Percentiles rank a stretch among this genome's conserved stretches.
These are phyloP conservation scores for Aphanomyces invadans DNA, from an alignment of 352 stramenopile species.

Conservation along the genomic window DNA sequence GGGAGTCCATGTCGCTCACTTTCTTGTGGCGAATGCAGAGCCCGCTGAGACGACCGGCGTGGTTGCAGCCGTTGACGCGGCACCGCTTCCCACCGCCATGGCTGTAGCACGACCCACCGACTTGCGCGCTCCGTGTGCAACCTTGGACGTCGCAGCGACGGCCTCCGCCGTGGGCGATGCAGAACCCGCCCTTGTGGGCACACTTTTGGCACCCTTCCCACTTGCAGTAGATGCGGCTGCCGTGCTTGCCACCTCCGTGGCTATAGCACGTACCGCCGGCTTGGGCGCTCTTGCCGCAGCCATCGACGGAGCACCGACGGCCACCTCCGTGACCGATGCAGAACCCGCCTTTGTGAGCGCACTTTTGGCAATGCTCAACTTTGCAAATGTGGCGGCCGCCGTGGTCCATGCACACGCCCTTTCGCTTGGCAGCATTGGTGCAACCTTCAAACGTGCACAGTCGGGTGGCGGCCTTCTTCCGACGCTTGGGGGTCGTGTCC, in stretches of 20 bases:
- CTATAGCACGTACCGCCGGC: constrained; percentile 72
- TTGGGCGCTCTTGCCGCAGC: constrained; percentile 65
- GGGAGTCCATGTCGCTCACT: constrained; percentile 14
- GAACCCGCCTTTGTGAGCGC: constrained; percentile 61
- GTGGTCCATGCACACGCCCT: constrained; percentile 68
- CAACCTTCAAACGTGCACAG: constrained; percentile 32
- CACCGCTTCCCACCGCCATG: constrained; percentile 74
- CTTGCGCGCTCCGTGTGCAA: constrained; percentile 66
- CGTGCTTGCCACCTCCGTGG: constrained; percentile 57
- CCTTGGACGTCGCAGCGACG: constrained; percentile 50
- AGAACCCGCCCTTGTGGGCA: constrained; percentile 65
- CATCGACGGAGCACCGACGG: constrained; percentile 48
- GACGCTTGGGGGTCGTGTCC: neutral
- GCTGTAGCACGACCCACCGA: constrained; percentile 70
- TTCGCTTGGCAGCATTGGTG: constrained; percentile 50
- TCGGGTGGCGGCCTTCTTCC: neutral
- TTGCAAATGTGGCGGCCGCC: constrained; percentile 70
- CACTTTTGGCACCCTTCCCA: constrained; percentile 58
- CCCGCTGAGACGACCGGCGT: constrained; percentile 65
- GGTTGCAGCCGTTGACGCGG: constrained; percentile 57
- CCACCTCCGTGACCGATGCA: constrained; percentile 69
- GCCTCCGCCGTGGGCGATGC: constrained; percentile 63
- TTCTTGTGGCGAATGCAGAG: constrained; percentile 74
- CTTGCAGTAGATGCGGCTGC: constrained; percentile 67
- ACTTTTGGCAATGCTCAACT: constrained; percentile 53